Evolutionary conservation across 2,329 filamentous ascomycete genomes (phyloP).

Genomic region (Colletotrichum zoysiae): DNA sequence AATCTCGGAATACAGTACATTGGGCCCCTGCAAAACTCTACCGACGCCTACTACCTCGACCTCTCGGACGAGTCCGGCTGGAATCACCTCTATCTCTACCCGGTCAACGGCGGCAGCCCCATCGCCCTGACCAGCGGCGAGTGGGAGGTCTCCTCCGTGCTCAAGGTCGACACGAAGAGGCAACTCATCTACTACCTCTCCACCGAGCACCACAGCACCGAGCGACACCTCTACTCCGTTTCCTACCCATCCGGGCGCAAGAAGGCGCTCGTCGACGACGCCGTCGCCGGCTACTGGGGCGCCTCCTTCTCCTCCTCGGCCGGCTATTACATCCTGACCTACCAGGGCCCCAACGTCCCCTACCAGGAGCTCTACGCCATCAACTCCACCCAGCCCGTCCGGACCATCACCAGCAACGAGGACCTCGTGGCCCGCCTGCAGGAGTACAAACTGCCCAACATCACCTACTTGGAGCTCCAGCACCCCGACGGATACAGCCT

Average conservation of each 20-base stretch:
- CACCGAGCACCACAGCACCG: constrained; percentile 74
- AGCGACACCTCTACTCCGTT: constrained; percentile 76
- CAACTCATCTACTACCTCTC: constrained; percentile 74
- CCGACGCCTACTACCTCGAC: constrained; percentile 71
- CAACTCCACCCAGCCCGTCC: constrained; percentile 66
- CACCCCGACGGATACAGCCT: constrained; percentile 72
- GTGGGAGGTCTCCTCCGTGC: constrained; percentile 73
- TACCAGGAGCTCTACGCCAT: constrained; percentile 75
- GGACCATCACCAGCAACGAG: constrained; percentile 72
- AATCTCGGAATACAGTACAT: constrained; percentile 68
- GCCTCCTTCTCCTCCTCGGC: constrained; percentile 74
- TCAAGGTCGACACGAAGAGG: constrained; percentile 69
- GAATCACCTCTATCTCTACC: constrained; percentile 75
- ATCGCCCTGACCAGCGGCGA: constrained; percentile 72
- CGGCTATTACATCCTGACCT: constrained; percentile 75
- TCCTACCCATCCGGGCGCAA: constrained; percentile 67
- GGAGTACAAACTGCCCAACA: constrained; percentile 72
- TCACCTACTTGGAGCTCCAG: constrained; percentile 72
- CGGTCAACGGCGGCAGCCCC: constrained; percentile 66
- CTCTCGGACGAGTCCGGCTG: constrained; percentile 74
- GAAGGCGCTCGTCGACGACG: constrained; percentile 72
- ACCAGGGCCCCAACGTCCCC: constrained; percentile 74
- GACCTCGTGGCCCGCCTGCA: constrained; percentile 66
- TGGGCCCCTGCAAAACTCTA: constrained; percentile 56
- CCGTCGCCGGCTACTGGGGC: constrained; percentile 68